Evolutionary conservation across 2,329 filamentous ascomycete genomes (phyloP).

Genomic region (Pseudogymnoascus sp.): DNA sequence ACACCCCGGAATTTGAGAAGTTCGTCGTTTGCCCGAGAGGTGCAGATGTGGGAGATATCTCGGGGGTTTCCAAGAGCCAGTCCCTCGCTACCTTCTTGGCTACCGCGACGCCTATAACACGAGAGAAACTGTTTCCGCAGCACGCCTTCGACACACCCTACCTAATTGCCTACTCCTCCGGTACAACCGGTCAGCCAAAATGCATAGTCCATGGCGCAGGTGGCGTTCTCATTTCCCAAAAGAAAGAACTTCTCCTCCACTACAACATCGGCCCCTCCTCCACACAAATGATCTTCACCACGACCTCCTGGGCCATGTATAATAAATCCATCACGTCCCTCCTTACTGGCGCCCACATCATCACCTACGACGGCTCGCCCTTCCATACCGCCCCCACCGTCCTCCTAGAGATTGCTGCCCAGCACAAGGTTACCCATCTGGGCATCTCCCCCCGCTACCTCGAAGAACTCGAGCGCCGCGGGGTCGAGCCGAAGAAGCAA

Average conservation of each 20-base stretch:
- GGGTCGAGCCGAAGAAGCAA: conserved; percentile 51
- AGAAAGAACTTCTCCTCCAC: conserved; percentile 52
- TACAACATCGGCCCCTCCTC: conserved; percentile 34
- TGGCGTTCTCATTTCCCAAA: conserved; percentile 46
- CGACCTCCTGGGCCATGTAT: conserved; percentile 82
- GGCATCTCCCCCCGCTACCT: conserved; percentile 69
- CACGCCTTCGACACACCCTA: conserved; percentile 56
- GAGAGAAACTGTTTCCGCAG: neutral
- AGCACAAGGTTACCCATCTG: conserved; percentile 58
- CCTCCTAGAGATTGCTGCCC: conserved; percentile 50
- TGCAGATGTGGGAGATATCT: neutral
- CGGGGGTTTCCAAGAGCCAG: conserved; percentile 27
- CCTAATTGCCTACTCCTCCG: conserved; percentile 65
- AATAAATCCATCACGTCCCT: conserved; percentile 41
- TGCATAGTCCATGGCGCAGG: conserved; percentile 71
- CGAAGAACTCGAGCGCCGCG: conserved; percentile 56
- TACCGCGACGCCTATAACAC: neutral
- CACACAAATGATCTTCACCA: conserved; percentile 45
- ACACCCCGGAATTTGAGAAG: conserved; percentile 49
- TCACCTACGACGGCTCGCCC: conserved; percentile 73
- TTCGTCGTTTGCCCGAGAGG: conserved; percentile 37
- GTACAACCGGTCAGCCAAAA: conserved; percentile 72
- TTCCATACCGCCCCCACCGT: conserved; percentile 57
- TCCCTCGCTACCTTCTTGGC: conserved; percentile 19
- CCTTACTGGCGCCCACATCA: conserved; percentile 41